phyloP scores from a whole-genome alignment of 2,329 filamentous ascomycete genomes.

The Penicillium brevicompactum region DNA sequence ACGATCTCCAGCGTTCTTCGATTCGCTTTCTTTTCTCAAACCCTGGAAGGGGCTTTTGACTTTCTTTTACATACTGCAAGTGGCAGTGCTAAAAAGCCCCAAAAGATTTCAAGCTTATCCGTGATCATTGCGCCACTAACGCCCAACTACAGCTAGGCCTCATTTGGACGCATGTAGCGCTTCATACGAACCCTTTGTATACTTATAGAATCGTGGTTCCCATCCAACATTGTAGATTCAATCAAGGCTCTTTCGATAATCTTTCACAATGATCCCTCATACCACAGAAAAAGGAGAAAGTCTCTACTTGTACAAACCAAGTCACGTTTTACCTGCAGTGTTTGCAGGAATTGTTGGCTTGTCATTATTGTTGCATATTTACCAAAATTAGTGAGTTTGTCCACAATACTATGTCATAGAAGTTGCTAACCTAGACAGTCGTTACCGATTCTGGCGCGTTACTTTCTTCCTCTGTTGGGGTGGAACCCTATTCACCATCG shows the following conservation, averaged over 20 bases:
- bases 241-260: no score
- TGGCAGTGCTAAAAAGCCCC: background rate
- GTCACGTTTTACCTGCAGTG: slow-evolving; percentile 34
- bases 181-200: background rate
- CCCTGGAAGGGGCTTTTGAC: no score
- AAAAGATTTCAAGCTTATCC: background rate
- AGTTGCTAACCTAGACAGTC: slow-evolving; percentile 12
- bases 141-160: background rate
- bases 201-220: slow-evolving; percentile 1
- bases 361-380: slow-evolving; percentile 33
- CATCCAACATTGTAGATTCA: background rate
- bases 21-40: background rate
- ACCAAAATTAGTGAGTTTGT: slow-evolving; percentile 37
- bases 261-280: slow-evolving; percentile 11
- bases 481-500: slow-evolving; percentile 38
- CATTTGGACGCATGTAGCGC: slow-evolving; percentile 1
- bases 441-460: slow-evolving; percentile 37
- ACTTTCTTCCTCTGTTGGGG: slow-evolving; percentile 42
- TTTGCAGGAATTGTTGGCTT: slow-evolving; percentile 35
- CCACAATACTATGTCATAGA: background rate
- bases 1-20: background rate
- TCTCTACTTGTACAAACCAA: slow-evolving; percentile 34
- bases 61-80: background rate
- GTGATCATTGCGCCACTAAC: background rate
- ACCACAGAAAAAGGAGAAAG: slow-evolving; percentile 8